Evolutionary conservation across 805 yeast genomes (phyloP).

Genomic region (Yarrowia keelungensis): DNA sequence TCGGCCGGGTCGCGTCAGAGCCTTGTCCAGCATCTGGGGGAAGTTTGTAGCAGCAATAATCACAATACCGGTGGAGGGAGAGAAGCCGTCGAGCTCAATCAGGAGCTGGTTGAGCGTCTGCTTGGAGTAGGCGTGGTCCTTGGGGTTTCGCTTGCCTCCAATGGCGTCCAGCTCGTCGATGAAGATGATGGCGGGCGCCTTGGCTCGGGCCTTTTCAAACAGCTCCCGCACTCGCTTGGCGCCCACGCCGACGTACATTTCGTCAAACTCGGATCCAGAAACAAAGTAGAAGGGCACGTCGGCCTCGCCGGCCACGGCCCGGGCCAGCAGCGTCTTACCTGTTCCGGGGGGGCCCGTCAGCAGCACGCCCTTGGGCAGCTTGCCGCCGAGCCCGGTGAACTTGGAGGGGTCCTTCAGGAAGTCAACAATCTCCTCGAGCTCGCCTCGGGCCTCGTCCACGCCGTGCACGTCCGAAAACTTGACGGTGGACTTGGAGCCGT

Average conservation of each 20-base stretch:
- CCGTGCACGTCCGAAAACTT: conserved; percentile 94
- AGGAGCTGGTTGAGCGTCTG: conserved; percentile 95
- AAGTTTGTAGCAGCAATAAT: conserved; percentile 98
- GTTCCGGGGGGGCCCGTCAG: conserved; percentile 99
- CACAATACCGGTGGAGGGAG: conserved; percentile 90
- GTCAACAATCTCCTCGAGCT: conserved; percentile 97
- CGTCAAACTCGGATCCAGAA: conserved; percentile 99
- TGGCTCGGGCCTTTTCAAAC: conserved; percentile 89
- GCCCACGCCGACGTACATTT: conserved; percentile 98
- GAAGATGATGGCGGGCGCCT: conserved; percentile 95
- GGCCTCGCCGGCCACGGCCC: conserved; percentile 99
- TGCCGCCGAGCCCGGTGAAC: conserved; percentile 96
- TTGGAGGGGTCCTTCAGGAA: conserved; percentile 94
- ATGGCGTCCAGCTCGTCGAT: conserved; percentile 98
- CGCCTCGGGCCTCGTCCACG: conserved; percentile 97
- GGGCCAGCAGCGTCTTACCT: conserved; percentile 93
- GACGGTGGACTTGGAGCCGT: conserved; percentile 86
- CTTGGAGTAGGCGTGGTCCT: conserved; percentile 97
- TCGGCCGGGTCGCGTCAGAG: conserved; percentile 97
- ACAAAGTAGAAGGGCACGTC: conserved; percentile 98
- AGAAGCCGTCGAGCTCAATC: conserved; percentile 91
- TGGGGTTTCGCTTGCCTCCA: conserved; percentile 97
- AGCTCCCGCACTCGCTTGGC: conserved; percentile 97
- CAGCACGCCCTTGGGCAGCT: conserved; percentile 94
- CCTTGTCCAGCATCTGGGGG: conserved; percentile 96